These are phyloP conservation scores for Starmerella bombicola DNA, from an alignment of 805 yeast genomes.

Conservation along the genomic window DNA sequence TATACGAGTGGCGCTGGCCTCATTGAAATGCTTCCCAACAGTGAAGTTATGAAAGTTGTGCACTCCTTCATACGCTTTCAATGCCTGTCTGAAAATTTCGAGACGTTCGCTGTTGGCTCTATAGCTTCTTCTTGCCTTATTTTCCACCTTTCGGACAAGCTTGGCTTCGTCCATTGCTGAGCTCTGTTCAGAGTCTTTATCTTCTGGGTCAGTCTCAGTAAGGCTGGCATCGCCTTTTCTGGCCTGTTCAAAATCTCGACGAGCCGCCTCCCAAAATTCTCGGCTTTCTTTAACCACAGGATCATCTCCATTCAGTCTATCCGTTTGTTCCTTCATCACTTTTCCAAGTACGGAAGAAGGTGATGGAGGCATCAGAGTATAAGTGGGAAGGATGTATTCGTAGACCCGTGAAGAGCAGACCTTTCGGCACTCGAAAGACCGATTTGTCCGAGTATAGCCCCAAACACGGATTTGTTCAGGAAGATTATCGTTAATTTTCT, in stretches of 20 bases:
- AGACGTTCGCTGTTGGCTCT: slow-evolving; percentile 55
- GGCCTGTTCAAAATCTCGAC: background rate
- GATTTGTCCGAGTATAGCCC: slow-evolving; percentile 83
- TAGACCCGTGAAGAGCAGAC: slow-evolving; percentile 93
- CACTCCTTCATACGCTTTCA: slow-evolving; percentile 66
- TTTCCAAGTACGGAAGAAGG: slow-evolving; percentile 56
- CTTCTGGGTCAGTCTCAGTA: slow-evolving; percentile 18
- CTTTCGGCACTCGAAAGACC: slow-evolving; percentile 86
- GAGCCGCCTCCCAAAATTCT: slow-evolving; percentile 49
- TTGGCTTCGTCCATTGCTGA: slow-evolving; percentile 31
- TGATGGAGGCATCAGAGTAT: slow-evolving; percentile 81
- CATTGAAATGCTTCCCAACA: slow-evolving; percentile 66
- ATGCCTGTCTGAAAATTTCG: slow-evolving; percentile 48
- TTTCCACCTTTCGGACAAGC: slow-evolving; percentile 40
- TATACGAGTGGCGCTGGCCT: slow-evolving; percentile 70
- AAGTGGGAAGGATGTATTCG: slow-evolving; percentile 87
- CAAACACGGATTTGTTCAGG: slow-evolving; percentile 86
- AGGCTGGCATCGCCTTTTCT: background rate
- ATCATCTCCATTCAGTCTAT: slow-evolving; percentile 44
- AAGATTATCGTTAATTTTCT: slow-evolving; percentile 56
- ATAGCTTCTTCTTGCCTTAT: slow-evolving; percentile 51
- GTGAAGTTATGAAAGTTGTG: slow-evolving; percentile 90
- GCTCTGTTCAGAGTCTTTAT: slow-evolving; percentile 9
- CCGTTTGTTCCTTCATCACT: slow-evolving; percentile 23
- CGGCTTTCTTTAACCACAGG: slow-evolving; percentile 56